Conservation (phyloP, 2,329 filamentous ascomycete genomes). For the Aspergillus fumigatus region DNA sequence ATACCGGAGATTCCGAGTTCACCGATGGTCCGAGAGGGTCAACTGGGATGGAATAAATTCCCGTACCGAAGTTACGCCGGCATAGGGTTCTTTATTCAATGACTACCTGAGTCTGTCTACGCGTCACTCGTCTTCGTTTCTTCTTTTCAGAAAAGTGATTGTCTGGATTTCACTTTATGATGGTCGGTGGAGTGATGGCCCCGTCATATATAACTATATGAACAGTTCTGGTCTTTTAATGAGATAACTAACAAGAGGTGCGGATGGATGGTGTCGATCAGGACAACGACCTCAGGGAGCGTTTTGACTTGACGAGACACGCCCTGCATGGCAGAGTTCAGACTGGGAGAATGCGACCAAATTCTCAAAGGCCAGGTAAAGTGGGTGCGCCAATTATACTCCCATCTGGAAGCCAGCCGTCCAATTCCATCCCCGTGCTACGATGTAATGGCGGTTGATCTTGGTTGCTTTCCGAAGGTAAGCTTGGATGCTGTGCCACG, state of each 20-base stretch:
- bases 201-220: not conserved
- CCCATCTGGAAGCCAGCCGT: slow-evolving; percentile 28
- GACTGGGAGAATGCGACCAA: not conserved
- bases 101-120: not conserved
- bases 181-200: not conserved
- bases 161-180: not conserved
- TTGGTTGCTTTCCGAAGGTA: slow-evolving; percentile 10
- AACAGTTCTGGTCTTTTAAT: not conserved
- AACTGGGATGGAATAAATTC: not conserved
- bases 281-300: not conserved
- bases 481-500: slow-evolving; percentile 15
- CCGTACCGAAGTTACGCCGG: not conserved
- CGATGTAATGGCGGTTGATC: slow-evolving; percentile 9
- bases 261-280: not conserved
- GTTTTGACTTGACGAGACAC: not conserved
- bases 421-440: slow-evolving; percentile 25
- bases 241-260: not conserved
- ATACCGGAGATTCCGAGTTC: slow-evolving; percentile 7
- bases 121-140: not conserved
- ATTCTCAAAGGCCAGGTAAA: slow-evolving; percentile 23
- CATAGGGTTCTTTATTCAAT: not conserved
- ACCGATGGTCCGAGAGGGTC: not conserved
- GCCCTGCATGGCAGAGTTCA: not conserved
- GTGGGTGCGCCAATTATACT: slow-evolving; percentile 25
- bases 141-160: not conserved